Percentiles rank a stretch among this genome's conserved stretches.
phyloP scores from a whole-genome alignment of 768 basidiomycete species.

The Suillus brevipes region DNA sequence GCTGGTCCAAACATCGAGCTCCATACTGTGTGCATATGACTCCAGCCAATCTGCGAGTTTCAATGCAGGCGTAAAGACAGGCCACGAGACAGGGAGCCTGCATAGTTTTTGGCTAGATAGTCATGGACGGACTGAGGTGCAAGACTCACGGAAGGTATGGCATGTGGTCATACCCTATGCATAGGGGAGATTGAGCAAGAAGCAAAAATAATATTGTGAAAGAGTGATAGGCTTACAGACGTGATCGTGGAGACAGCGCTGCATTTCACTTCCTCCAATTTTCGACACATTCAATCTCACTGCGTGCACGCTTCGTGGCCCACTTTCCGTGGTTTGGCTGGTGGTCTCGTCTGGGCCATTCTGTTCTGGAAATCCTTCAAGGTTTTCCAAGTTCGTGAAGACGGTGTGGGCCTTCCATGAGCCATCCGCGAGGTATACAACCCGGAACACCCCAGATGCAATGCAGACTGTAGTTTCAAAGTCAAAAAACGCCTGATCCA shows the following conservation, averaged over 20 bases:
- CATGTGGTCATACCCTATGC: constrained; percentile 46
- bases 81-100: constrained; percentile 63
- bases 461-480: constrained; percentile 44
- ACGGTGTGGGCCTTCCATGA: constrained; percentile 49
- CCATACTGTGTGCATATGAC: constrained; percentile 56
- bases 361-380: constrained; percentile 48
- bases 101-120: neutral
- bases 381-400: constrained; percentile 52
- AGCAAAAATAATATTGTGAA: neutral
- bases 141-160: constrained; percentile 54
- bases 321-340: constrained; percentile 38
- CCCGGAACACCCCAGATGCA: constrained; percentile 45
- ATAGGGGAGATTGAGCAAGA: neutral
- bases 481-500: constrained; percentile 46
- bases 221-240: constrained; percentile 25
- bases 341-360: constrained; percentile 41
- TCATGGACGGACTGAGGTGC: neutral
- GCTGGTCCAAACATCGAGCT: constrained; percentile 67
- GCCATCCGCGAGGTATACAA: constrained; percentile 43
- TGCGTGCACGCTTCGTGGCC: constrained; percentile 27
- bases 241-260: constrained; percentile 36
- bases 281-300: constrained; percentile 33
- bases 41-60: constrained; percentile 71
- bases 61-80: constrained; percentile 52
- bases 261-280: constrained; percentile 49